phyloP scores from a whole-genome alignment of 352 stramenopile species.

The Globisporangium recalcitrans region DNA sequence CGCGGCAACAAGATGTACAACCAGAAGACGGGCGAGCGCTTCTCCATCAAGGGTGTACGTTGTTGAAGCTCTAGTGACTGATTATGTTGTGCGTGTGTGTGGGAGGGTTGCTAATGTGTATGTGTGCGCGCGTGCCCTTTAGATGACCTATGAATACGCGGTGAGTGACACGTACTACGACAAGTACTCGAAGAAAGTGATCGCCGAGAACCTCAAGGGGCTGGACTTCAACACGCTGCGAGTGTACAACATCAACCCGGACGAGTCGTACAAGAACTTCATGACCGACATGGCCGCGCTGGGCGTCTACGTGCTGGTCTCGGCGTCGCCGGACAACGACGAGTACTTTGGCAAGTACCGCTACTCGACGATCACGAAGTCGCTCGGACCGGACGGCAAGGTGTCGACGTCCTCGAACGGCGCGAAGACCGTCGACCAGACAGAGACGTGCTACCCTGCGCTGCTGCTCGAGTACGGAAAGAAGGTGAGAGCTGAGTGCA shows the following conservation, averaged over 20 bases:
- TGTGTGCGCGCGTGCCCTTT: neutral
- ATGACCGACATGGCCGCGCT: slow-evolving; percentile 79
- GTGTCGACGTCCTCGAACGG: slow-evolving; percentile 29
- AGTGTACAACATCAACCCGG: slow-evolving; percentile 86
- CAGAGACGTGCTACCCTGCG: slow-evolving; percentile 79
- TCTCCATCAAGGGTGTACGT: slow-evolving; percentile 85
- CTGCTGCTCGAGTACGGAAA: slow-evolving; percentile 85
- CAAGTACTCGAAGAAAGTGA: slow-evolving; percentile 75
- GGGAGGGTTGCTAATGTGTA: neutral
- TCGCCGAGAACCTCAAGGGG: slow-evolving; percentile 55
- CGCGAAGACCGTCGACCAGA: slow-evolving; percentile 51
- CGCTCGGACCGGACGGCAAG: slow-evolving; percentile 42
- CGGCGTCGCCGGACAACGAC: slow-evolving; percentile 75
- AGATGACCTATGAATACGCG: slow-evolving; percentile 87
- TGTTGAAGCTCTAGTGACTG: slow-evolving; percentile 14
- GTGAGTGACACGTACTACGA: slow-evolving; percentile 84
- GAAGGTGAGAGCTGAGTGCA: slow-evolving; percentile 25
- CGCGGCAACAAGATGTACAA: slow-evolving; percentile 88
- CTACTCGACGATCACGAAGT: slow-evolving; percentile 73
- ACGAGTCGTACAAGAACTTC: slow-evolving; percentile 77
- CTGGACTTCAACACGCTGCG: slow-evolving; percentile 83
- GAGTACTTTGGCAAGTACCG: slow-evolving; percentile 85
- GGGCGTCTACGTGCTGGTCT: slow-evolving; percentile 78
- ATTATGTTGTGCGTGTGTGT: neutral
- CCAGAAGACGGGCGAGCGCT: slow-evolving; percentile 69